Conservation (phyloP, 306 rosid species). For the Mucuna pruriens region DNA sequence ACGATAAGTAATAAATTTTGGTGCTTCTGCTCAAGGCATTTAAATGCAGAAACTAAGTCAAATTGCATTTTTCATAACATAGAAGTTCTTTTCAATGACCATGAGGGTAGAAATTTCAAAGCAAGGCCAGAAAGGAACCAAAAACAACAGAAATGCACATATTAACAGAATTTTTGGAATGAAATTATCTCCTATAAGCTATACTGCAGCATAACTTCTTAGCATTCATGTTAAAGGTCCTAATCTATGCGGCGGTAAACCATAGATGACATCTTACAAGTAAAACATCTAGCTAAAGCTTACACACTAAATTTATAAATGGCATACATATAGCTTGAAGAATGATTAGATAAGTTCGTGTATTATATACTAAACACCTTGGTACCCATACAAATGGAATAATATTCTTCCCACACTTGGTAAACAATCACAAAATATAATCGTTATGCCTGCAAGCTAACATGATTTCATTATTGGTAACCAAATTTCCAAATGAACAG, state of each 20-base stretch:
- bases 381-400: background rate
- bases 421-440: constrained; percentile 3
- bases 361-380: background rate
- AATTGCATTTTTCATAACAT: background rate
- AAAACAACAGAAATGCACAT: background rate
- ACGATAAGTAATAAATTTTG: background rate
- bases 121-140: background rate
- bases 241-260: background rate
- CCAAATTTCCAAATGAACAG: background rate
- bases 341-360: background rate
- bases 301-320: background rate
- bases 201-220: background rate
- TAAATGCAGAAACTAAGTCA: background rate
- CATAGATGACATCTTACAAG: background rate
- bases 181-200: background rate
- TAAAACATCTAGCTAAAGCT: background rate
- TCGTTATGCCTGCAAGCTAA: background rate
- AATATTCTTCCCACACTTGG: background rate
- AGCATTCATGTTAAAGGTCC: background rate
- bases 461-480: background rate
- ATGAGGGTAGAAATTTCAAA: background rate
- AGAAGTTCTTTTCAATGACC: background rate
- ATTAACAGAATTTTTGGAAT: background rate
- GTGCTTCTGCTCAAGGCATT: background rate
- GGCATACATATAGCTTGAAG: background rate